Evolutionary conservation across 2,329 filamentous ascomycete genomes (phyloP).

Genomic region (Neoarthrinium moseri): DNA sequence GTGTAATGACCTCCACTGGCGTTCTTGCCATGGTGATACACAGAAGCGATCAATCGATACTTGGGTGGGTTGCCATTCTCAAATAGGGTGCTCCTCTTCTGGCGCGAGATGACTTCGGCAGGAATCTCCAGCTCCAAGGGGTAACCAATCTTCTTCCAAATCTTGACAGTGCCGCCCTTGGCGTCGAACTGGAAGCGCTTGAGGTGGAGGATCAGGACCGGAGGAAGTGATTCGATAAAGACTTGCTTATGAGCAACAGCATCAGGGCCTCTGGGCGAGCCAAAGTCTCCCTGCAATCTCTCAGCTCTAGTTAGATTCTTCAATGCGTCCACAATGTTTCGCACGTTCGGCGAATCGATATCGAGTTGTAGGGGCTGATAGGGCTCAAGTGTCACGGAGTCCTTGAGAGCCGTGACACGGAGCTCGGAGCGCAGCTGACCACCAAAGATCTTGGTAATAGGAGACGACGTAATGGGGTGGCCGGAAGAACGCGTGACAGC

Average conservation of each 20-base stretch:
- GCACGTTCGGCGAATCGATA: constrained; percentile 82
- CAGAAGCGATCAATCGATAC: constrained; percentile 84
- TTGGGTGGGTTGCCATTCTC: constrained; percentile 71
- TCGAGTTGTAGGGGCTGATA: constrained; percentile 95
- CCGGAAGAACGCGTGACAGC: constrained; percentile 86
- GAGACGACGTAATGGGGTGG: constrained; percentile 68
- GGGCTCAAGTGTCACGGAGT: constrained; percentile 88
- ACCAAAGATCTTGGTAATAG: constrained; percentile 91
- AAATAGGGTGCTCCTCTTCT: constrained; percentile 65
- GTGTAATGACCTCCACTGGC: constrained; percentile 96
- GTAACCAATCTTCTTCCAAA: constrained; percentile 97
- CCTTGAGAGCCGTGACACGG: constrained; percentile 79
- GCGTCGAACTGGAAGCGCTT: constrained; percentile 98
- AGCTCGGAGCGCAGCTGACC: constrained; percentile 89
- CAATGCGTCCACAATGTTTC: constrained; percentile 89
- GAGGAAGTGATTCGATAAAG: constrained; percentile 87
- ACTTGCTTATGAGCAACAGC: constrained; percentile 88
- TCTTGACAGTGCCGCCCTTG: constrained; percentile 86
- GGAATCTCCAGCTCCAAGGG: constrained; percentile 93
- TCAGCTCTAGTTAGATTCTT: constrained; percentile 82
- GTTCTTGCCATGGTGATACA: constrained; percentile 97
- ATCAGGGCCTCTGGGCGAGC: constrained; percentile 72
- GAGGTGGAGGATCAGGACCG: constrained; percentile 88
- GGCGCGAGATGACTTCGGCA: constrained; percentile 79
- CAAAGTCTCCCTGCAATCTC: constrained; percentile 80